Conservation (phyloP, 768 basidiomycete genomes). For the Suillus variegatus region DNA sequence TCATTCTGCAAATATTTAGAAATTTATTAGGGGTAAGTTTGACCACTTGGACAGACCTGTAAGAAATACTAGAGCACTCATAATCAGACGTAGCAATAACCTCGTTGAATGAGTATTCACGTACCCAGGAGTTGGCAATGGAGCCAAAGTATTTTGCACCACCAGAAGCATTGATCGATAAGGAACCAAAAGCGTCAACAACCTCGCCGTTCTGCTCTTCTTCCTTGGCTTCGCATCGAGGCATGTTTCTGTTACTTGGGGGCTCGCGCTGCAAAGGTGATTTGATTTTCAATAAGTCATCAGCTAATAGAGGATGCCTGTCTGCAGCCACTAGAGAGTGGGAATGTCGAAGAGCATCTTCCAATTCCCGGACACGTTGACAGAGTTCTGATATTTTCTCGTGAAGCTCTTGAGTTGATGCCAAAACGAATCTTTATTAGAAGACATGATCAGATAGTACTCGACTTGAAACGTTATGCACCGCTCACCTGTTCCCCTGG, state of each 20-base stretch:
- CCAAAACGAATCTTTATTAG: constrained; percentile 67
- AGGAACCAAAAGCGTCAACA: constrained; percentile 77
- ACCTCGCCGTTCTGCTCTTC: constrained; percentile 67
- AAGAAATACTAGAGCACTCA: constrained; percentile 60
- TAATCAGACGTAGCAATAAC: constrained; percentile 14
- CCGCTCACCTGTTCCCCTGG: constrained; percentile 71
- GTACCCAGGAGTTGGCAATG: constrained; percentile 76
- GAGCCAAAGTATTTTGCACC: constrained; percentile 77
- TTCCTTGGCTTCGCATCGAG: constrained; percentile 48
- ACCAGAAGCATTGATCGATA: constrained; percentile 73
- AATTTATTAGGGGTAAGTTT: constrained; percentile 1
- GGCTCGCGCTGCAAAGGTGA: constrained; percentile 73
- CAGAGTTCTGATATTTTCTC: constrained; percentile 79
- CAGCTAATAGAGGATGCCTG: constrained; percentile 65
- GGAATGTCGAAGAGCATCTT: constrained; percentile 64
- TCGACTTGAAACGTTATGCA: not conserved
- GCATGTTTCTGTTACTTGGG: constrained; percentile 41
- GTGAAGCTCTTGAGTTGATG: constrained; percentile 78
- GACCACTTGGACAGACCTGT: constrained; percentile 48
- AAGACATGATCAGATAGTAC: constrained; percentile 9
- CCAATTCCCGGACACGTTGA: constrained; percentile 73
- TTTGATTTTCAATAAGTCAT: constrained; percentile 75
- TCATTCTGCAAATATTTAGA: constrained; percentile 50
- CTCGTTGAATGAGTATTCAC: constrained; percentile 22
- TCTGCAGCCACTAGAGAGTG: constrained; percentile 61